Percentiles rank a stretch among this genome's conserved stretches.
phyloP scores from a whole-genome alignment of 257 asterid genomes.

The Lavandula angustifolia region DNA sequence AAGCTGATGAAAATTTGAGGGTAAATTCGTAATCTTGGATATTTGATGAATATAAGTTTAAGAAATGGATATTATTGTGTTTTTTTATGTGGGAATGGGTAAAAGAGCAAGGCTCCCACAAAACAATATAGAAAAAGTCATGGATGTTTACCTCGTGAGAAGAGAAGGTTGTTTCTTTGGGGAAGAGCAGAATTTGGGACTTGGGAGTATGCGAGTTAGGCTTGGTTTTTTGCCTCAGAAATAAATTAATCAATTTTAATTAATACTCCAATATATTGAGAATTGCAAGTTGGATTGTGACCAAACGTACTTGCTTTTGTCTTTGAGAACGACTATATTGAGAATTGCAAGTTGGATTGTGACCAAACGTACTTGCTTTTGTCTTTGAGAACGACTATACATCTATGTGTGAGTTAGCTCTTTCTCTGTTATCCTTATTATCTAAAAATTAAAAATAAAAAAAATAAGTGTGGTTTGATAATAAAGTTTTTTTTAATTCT shows the following conservation, averaged over 20 bases:
- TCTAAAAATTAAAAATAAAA: too few species aligned
- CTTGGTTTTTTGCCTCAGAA: constrained; percentile 21
- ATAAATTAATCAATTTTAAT: not conserved
- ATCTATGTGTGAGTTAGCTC: not conserved
- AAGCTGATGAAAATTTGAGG: too few species aligned
- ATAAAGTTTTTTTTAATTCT: too few species aligned
- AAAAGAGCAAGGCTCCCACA: too few species aligned
- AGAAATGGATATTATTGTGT: too few species aligned
- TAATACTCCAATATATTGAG: not conserved
- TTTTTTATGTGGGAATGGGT: too few species aligned
- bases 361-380: constrained; percentile 6
- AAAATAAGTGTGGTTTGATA: too few species aligned
- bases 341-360: constrained; percentile 8
- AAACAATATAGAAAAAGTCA: not conserved
- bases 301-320: constrained; percentile 7
- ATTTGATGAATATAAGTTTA: too few species aligned
- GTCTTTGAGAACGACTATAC: constrained; percentile 1
- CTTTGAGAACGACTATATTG: constrained; percentile 2
- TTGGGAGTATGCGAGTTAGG: constrained; percentile 22
- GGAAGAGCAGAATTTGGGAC: constrained; percentile 12
- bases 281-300: constrained; percentile 6
- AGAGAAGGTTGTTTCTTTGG: constrained; percentile 24
- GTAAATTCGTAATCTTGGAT: too few species aligned
- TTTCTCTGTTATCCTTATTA: too few species aligned
- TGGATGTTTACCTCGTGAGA: not conserved